Conservation (phyloP, 345 rosid genomes). For the Turritis glabra region DNA sequence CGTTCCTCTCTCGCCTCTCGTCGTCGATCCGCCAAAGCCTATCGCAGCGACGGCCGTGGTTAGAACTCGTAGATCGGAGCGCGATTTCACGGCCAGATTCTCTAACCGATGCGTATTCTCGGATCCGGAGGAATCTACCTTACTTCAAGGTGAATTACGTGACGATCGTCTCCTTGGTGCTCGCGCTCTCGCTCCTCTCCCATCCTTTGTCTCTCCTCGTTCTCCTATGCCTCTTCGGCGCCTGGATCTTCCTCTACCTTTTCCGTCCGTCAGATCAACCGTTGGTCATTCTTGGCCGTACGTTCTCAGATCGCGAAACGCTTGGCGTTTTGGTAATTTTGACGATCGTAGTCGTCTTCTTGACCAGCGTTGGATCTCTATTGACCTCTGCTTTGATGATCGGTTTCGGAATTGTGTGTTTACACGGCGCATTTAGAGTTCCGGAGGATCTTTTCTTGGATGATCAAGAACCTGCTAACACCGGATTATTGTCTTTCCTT, state of each 20-base stretch:
- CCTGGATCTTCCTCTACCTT: constrained; percentile 68
- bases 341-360: constrained; percentile 62
- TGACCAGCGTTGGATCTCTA: constrained; percentile 79
- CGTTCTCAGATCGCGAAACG: constrained; percentile 76
- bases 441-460: constrained; percentile 87
- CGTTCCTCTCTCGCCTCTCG: constrained; percentile 65
- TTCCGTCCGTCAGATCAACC: constrained; percentile 83
- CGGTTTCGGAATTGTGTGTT: constrained; percentile 65
- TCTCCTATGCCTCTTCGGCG: constrained; percentile 56
- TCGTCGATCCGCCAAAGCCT: constrained; percentile 64
- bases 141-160: constrained; percentile 80
- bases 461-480: constrained; percentile 61
- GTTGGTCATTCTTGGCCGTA: constrained; percentile 55
- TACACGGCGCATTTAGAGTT: constrained; percentile 78
- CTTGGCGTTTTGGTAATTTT: constrained; percentile 55
- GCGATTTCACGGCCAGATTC: constrained; percentile 61
- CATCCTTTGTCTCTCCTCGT: constrained; percentile 72
- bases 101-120: constrained; percentile 64
- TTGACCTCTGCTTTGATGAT: constrained; percentile 62
- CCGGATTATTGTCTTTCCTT: constrained; percentile 68
- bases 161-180: constrained; percentile 55
- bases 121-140: constrained; percentile 59
- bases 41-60: constrained; percentile 79
- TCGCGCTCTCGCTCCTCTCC: constrained; percentile 68
- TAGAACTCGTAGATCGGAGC: constrained; percentile 64